Conservation (phyloP, 2,329 filamentous ascomycete species). For the Trichoderma koningii region DNA sequence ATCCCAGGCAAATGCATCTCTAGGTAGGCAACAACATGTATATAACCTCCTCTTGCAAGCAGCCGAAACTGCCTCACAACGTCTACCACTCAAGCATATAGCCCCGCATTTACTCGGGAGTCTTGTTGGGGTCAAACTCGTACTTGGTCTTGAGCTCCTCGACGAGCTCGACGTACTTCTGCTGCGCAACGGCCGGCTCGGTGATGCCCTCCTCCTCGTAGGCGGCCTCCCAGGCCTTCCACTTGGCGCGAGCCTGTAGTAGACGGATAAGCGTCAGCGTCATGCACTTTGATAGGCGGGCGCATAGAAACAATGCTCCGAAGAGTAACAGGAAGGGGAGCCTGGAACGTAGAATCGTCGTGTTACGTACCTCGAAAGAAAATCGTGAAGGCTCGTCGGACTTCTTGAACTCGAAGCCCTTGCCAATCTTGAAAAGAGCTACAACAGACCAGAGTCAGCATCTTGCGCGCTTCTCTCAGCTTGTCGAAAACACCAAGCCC, state of each 20-base stretch:
- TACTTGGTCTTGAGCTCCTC: conserved; percentile 70
- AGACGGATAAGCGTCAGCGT: not conserved
- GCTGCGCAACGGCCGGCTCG: conserved; percentile 66
- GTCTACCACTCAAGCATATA: too few species aligned
- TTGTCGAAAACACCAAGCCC: not conserved
- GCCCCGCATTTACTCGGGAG: conserved; percentile 48
- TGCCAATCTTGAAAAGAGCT: conserved; percentile 63
- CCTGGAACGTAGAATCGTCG: too few species aligned
- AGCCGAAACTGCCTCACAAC: too few species aligned
- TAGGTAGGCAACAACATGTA: conserved; percentile 4
- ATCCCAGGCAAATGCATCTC: conserved; percentile 7
- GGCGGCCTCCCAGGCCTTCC: conserved; percentile 73
- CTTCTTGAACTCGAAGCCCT: conserved; percentile 56
- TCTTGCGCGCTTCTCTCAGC: not conserved
- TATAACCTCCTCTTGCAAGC: not conserved
- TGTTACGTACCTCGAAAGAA: conserved; percentile 61
- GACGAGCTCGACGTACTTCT: conserved; percentile 72
- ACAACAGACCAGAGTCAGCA: conserved; percentile 5
- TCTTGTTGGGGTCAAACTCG: conserved; percentile 67
- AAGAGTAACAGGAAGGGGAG: not conserved
- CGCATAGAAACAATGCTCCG: not conserved
- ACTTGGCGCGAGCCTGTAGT: conserved; percentile 76
- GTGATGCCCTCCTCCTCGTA: conserved; percentile 64
- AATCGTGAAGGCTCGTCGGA: conserved; percentile 68
- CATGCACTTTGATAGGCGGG: not conserved